phyloP scores from a whole-genome alignment of 1,284 basidiomycete species.

The Bjerkandera adusta region DNA sequence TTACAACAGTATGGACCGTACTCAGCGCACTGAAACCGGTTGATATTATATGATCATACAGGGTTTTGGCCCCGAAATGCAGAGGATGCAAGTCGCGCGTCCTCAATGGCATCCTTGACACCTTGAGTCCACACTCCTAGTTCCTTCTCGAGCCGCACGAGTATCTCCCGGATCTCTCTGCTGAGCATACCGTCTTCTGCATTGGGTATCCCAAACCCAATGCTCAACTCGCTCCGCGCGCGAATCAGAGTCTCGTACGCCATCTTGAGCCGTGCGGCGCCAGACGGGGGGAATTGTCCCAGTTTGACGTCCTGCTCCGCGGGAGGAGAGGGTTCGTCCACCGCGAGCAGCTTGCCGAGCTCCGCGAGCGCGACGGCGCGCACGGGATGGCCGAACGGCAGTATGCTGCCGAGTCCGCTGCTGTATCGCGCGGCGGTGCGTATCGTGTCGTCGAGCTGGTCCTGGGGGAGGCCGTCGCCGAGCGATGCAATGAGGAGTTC shows the following conservation, averaged over 20 bases:
- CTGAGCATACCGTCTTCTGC: slow-evolving; percentile 68
- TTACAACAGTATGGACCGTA: too few species aligned
- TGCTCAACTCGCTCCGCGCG: slow-evolving; percentile 55
- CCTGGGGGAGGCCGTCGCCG: slow-evolving; percentile 37
- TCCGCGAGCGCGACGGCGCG: slow-evolving; percentile 77
- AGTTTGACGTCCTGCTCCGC: slow-evolving; percentile 5
- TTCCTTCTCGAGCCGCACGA: slow-evolving; percentile 66
- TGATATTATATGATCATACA: too few species aligned
- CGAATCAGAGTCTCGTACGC: slow-evolving; percentile 62
- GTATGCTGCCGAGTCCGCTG: slow-evolving; percentile 54
- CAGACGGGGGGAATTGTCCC: slow-evolving; percentile 58
- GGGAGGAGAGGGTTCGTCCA: slow-evolving; percentile 55
- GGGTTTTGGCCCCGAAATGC: too few species aligned
- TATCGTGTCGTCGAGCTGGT: slow-evolving; percentile 61
- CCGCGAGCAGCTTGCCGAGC: slow-evolving; percentile 76
- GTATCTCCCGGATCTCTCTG: slow-evolving; percentile 47
- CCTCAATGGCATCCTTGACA: slow-evolving; percentile 44
- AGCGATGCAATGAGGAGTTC: slow-evolving; percentile 61
- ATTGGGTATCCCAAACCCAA: slow-evolving; percentile 61
- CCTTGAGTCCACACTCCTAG: slow-evolving; percentile 62
- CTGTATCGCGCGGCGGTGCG: slow-evolving; percentile 54
- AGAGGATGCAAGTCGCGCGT: slow-evolving; percentile 29
- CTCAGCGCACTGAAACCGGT: too few species aligned
- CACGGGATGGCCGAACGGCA: slow-evolving; percentile 74
- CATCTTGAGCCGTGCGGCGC: slow-evolving; percentile 56